Conservation (phyloP, 345 rosid species). For the Salix purpurea region DNA sequence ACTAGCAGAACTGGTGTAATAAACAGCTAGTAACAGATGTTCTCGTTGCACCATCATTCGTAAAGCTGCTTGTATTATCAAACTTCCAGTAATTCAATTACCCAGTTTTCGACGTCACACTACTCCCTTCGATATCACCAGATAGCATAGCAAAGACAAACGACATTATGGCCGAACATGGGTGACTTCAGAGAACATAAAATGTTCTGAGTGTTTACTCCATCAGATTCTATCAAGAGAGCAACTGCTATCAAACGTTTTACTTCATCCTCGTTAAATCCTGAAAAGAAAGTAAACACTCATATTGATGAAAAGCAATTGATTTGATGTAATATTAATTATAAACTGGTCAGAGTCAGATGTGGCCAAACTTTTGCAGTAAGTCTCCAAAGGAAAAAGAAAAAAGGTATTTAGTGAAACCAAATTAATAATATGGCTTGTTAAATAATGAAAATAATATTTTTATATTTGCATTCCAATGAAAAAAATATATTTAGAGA, state of each 20-base stretch:
- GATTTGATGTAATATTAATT: not conserved
- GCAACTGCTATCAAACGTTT: conserved; percentile 50
- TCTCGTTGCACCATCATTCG: conserved; percentile 17
- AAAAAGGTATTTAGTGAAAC: too few relatives aligned
- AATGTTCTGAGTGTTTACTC: too few relatives aligned
- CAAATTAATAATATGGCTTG: too few relatives aligned
- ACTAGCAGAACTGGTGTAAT: too few relatives aligned
- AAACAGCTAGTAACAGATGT: conserved; percentile 4
- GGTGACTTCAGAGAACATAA: conserved; percentile 61
- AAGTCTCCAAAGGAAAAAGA: too few relatives aligned
- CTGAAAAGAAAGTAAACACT: conserved; percentile 20
- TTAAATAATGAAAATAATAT: too few relatives aligned
- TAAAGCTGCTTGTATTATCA: conserved; percentile 36
- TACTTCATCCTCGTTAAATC: conserved; percentile 43
- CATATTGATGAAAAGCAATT: not conserved
- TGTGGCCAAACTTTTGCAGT: not conserved
- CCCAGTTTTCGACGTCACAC: conserved; percentile 38
- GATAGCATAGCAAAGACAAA: conserved; percentile 61
- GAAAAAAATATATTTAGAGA: too few relatives aligned
- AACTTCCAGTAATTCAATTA: conserved; percentile 58
- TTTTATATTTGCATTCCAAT: too few relatives aligned
- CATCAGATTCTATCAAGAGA: conserved; percentile 8
- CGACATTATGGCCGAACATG: conserved; percentile 55
- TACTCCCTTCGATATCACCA: conserved; percentile 59
- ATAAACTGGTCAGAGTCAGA: not conserved